Percentiles rank a stretch among this genome's conserved stretches.
Evolutionary conservation across 2,329 filamentous ascomycete genomes (phyloP).

Genomic region (Penicillium sp.): DNA sequence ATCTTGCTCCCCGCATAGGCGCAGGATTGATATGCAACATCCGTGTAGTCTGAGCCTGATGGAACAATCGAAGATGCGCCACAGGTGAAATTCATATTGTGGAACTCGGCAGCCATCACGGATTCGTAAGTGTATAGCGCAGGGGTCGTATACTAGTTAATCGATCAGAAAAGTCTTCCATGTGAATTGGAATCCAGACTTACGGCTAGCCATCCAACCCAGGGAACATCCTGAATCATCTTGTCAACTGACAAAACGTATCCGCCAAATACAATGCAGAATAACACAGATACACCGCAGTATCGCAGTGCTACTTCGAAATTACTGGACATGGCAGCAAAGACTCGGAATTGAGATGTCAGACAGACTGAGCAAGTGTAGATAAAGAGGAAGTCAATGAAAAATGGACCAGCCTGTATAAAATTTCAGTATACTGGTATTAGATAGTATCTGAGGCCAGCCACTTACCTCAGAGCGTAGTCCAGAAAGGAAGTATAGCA

Average conservation of each 20-base stretch:
- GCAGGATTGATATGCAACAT: slow-evolving; percentile 61
- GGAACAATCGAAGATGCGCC: slow-evolving; percentile 60
- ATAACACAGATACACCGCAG: slow-evolving; percentile 61
- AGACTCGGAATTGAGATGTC: slow-evolving; percentile 64
- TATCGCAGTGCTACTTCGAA: slow-evolving; percentile 66
- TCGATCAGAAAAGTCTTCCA: not conserved
- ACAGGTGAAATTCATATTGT: slow-evolving; percentile 58
- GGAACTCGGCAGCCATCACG: slow-evolving; percentile 66
- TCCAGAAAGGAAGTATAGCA: slow-evolving; percentile 64
- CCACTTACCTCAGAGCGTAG: slow-evolving; percentile 32
- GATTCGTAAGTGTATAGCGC: slow-evolving; percentile 64
- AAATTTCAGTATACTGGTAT: not conserved
- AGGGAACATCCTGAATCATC: slow-evolving; percentile 59
- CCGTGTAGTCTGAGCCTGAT: slow-evolving; percentile 53
- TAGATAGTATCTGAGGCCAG: not conserved
- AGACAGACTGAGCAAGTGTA: slow-evolving; percentile 62
- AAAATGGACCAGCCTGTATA: slow-evolving; percentile 60
- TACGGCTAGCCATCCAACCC: slow-evolving; percentile 61
- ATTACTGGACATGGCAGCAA: slow-evolving; percentile 62
- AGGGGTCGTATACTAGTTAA: slow-evolving; percentile 51
- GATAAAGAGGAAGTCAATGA: slow-evolving; percentile 64
- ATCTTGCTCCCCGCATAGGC: slow-evolving; percentile 57
- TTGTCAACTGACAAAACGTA: slow-evolving; percentile 65
- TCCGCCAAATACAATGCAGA: slow-evolving; percentile 64
- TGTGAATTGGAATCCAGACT: slow-evolving; percentile 4